Conservation (phyloP, 2,329 filamentous ascomycete genomes). For the Botrytis squamosa region DNA sequence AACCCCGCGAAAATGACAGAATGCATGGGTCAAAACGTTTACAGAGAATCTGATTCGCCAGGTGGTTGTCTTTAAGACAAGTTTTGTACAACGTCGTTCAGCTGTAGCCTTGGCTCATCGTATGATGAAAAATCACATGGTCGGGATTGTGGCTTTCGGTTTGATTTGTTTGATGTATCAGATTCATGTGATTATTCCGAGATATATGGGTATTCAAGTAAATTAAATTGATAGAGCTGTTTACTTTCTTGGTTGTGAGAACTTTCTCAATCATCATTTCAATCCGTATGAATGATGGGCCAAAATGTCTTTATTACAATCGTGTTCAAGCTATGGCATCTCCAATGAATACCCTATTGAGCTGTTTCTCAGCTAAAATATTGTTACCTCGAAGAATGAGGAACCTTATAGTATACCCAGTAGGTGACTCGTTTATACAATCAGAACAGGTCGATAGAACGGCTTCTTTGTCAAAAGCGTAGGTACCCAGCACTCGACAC, state of each 20-base stretch:
- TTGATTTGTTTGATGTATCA: background rate
- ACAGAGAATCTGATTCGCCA: background rate
- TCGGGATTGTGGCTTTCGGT: background rate
- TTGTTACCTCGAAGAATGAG: background rate
- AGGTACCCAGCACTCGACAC: no score
- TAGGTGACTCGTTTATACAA: background rate
- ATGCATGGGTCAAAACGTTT: background rate
- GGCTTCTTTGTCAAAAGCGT: no score
- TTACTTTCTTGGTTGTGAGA: background rate
- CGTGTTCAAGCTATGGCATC: background rate
- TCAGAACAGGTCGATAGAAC: background rate
- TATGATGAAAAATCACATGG: background rate
- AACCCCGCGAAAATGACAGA: background rate
- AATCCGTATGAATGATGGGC: background rate
- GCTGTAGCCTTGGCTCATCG: background rate
- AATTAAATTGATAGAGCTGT: background rate
- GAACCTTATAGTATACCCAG: background rate
- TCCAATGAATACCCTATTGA: background rate
- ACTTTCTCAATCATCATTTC: background rate
- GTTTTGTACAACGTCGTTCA: background rate
- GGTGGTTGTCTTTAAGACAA: background rate
- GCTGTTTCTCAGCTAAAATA: background rate
- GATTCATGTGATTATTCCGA: background rate
- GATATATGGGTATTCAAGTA: background rate
- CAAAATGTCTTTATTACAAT: background rate